Evolutionary conservation across 2,329 filamentous ascomycete genomes (phyloP), one percentile per base, ranked within the genome.

Genomic region (Microdochium paspali): DNA sequence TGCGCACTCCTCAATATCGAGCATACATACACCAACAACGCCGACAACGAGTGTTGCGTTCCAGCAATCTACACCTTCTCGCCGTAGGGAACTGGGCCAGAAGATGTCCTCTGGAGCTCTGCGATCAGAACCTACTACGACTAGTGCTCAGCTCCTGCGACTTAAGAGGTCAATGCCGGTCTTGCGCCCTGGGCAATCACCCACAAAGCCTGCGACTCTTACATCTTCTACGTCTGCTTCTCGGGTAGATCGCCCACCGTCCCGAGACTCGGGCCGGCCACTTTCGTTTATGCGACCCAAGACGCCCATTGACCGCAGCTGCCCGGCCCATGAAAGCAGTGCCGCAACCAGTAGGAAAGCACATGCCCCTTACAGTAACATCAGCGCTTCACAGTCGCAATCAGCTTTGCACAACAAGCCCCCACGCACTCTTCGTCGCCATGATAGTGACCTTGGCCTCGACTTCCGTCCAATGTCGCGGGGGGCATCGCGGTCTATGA

Each of bases 381-480:
- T 87, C 39, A 88, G 89, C 26, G 76, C 76, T 25, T 84, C 86
- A 21, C 85, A 89, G 61, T 88, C 87, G 10, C 86, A 95, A 53
- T 86, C 95, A 67, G 18, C 35, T 3, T 74, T 85, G 52, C 79
- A 78, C 44, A 74, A 86, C 39, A 95, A 90, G 66, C 73, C 69
- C 44, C 74, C 82, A 24, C 82, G 87, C 28, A 73, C 79, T 31
- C 83, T 90, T 60, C 81, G 89, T 43, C 86, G 91, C 42, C 83
- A 89, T 58, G 88, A 94, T 57, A 95, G 89, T 9, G 89, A 95
- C 46, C 79, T 80, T 50, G 75, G 72, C 24, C 69, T 76, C 24
- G 80, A 84, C 30, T 62, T 75, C 42, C 73, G 80, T 24, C 77
- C 80, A 3, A 64, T 66, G 30, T 84, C 80, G 10, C 71, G 80